These are phyloP conservation scores for Reticulascus tulasneorum DNA, from an alignment of 2,329 filamentous ascomycete genomes.

Conservation along the genomic window DNA sequence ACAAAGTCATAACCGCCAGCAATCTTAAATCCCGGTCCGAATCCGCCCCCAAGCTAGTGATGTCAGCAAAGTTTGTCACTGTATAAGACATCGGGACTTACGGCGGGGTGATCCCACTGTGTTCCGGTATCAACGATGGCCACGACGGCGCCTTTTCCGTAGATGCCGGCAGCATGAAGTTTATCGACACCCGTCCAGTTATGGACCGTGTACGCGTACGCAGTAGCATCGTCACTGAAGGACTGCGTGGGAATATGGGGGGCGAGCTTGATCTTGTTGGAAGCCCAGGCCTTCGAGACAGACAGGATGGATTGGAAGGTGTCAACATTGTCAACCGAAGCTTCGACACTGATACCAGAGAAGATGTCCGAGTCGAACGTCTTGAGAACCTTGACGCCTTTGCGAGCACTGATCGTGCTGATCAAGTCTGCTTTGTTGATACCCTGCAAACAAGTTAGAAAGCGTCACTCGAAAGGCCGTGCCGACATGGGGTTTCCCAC, in stretches of 20 bases:
- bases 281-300: conserved; percentile 11
- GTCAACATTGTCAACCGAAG: conserved; percentile 12
- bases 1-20: conserved; percentile 16
- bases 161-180: conserved; percentile 29
- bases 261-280: conserved; percentile 4
- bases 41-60: conserved; percentile 35
- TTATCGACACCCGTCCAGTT: conserved; percentile 34
- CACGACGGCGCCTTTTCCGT: conserved; percentile 6
- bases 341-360: conserved; percentile 13
- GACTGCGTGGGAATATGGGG: conserved; percentile 1
- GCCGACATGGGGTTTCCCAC: background rate
- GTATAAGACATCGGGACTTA: background rate
- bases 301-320: conserved; percentile 9
- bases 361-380: conserved; percentile 26
- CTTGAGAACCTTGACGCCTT: conserved; percentile 8
- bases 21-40: conserved; percentile 35
- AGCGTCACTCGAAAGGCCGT: background rate
- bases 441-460: background rate
- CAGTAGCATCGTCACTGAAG: conserved; percentile 8
- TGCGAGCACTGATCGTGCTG: conserved; percentile 1
- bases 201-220: conserved; percentile 28
- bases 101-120: conserved; percentile 10
- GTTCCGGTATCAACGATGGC: conserved; percentile 10
- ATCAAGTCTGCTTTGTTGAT: conserved; percentile 3
- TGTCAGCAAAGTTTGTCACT: background rate